Evolutionary conservation across 768 basidiomycete genomes (phyloP), one percentile per base, ranked within the genome.

Genomic region (Strobilomyces confusus): DNA sequence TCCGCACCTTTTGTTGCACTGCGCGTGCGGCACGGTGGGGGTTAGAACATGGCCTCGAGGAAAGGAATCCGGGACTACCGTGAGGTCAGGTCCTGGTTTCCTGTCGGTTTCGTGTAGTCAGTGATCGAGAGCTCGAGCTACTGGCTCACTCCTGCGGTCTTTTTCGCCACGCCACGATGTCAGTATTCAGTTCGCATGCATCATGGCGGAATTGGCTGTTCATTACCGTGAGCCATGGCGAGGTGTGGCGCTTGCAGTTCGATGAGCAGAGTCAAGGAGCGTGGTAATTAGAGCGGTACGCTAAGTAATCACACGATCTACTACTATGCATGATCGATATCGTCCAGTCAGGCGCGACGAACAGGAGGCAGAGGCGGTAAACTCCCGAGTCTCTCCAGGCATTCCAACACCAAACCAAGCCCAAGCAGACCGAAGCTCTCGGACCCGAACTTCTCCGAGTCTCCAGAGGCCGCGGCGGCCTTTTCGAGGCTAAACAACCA

Each of bases 401-500:
- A 41, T 5, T 41, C 40, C 40, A 41, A 41, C 12, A 41, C 40
- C 40, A 41, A 3, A 13, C 20, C 40, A 23, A 41, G 40, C 22
- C 40, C 22, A 41, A 41, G 22, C 40, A 92, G 61, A 8, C 83
- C 81, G 64, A 91, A 91, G 58, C 86, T 89, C 51, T 80, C 75
- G 3, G 77, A 72, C 14, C 82, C 84, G 61, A 38, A 38, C 5
- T 19, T 69, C 65, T 40, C 40, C 33, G 5, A 12, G 33, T 60
- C 62, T 9, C 14, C 55, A 13, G 37, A 11, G 7, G 68, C 70
- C 22, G 63, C 60, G 2, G 56, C 37, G 22, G 58, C 63, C 47
- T 75, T 72, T 38, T 72, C 62, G 41, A 77, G 73, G 54, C 81
- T 80, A 57, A 77, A 79, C 30, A 72, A 72, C 38, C 38, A 38